Evolutionary conservation across 2,329 filamentous ascomycete genomes (phyloP).

Genomic region (Byssochlamys sp.): DNA sequence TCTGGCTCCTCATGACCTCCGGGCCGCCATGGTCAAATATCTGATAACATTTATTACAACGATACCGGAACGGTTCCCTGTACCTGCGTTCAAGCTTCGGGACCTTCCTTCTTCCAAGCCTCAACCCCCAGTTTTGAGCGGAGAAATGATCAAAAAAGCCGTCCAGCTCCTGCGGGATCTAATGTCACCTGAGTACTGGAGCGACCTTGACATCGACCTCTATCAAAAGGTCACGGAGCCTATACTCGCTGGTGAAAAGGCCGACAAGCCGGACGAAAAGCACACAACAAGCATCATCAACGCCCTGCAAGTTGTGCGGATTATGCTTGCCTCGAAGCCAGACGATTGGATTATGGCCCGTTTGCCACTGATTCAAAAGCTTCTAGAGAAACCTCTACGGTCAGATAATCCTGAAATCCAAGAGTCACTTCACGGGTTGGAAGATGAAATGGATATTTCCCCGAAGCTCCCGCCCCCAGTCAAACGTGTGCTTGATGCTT

Average conservation of each 20-base stretch:
- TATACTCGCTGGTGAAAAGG: slow-evolving; percentile 73
- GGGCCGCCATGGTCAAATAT: slow-evolving; percentile 82
- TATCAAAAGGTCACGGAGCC: slow-evolving; percentile 84
- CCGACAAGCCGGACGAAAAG: slow-evolving; percentile 71
- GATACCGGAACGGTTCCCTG: slow-evolving; percentile 72
- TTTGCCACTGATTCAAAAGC: slow-evolving; percentile 67
- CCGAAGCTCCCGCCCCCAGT: slow-evolving; percentile 65
- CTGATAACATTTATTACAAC: slow-evolving; percentile 90
- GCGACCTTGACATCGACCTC: slow-evolving; percentile 79
- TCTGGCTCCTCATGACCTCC: slow-evolving; percentile 55
- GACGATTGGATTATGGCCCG: slow-evolving; percentile 84
- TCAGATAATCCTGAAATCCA: slow-evolving; percentile 88
- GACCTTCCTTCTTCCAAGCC: slow-evolving; percentile 43
- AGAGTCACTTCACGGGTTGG: slow-evolving; percentile 71
- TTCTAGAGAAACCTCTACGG: slow-evolving; percentile 79
- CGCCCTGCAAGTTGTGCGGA: slow-evolving; percentile 80
- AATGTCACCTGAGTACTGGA: slow-evolving; percentile 80
- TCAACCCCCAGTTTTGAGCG: slow-evolving; percentile 46
- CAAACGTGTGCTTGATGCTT: slow-evolving; percentile 73
- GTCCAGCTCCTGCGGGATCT: slow-evolving; percentile 74
- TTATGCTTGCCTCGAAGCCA: slow-evolving; percentile 76
- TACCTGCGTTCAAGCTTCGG: slow-evolving; percentile 60
- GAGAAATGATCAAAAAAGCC: slow-evolving; percentile 77
- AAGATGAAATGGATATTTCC: slow-evolving; percentile 59
- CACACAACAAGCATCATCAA: slow-evolving; percentile 85